Evolutionary conservation across 495 filamentous ascomycete genomes (phyloP).

Genomic region (Mytilinidion resinicola): DNA sequence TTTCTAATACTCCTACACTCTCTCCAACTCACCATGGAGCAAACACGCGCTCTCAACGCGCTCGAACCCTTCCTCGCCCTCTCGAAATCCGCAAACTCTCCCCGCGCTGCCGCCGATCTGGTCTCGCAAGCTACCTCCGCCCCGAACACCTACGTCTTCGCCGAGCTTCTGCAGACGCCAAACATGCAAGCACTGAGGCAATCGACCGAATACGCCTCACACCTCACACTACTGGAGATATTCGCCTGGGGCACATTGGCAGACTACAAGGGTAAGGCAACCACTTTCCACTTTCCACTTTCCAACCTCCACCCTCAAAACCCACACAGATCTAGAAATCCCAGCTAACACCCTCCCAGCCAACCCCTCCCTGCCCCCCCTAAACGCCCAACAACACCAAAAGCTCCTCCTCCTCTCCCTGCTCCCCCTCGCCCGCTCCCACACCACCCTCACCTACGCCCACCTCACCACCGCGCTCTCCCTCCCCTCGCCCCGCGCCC

Average conservation of each 20-base stretch:
- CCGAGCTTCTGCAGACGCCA: constrained; percentile 78
- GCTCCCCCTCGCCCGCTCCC: constrained; percentile 62
- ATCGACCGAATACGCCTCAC: constrained; percentile 46
- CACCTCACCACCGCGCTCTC: constrained; percentile 59
- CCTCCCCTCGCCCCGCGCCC: constrained; percentile 58
- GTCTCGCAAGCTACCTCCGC: constrained; percentile 80
- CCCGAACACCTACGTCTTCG: constrained; percentile 88
- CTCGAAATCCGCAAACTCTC: constrained; percentile 75
- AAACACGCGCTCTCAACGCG: constrained; percentile 76
- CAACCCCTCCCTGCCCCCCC: constrained; percentile 56
- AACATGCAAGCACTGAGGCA: constrained; percentile 68
- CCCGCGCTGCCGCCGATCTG: constrained; percentile 77
- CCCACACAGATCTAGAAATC: background rate
- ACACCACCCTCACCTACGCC: constrained; percentile 60
- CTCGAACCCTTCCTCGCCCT: constrained; percentile 79
- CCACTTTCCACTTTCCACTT: constrained; percentile 2
- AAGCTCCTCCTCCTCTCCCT: constrained; percentile 92
- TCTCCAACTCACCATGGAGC: constrained; percentile 58
- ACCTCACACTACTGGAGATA: constrained; percentile 74
- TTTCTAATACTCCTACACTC: constrained; percentile 22
- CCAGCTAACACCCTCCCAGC: constrained; percentile 34
- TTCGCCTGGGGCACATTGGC: constrained; percentile 90
- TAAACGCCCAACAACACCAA: constrained; percentile 64
- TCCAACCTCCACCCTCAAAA: background rate
- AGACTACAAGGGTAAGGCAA: constrained; percentile 56